phyloP scores from a whole-genome alignment of 129 eudicot species.

The Heracleum sosnowskyi region DNA sequence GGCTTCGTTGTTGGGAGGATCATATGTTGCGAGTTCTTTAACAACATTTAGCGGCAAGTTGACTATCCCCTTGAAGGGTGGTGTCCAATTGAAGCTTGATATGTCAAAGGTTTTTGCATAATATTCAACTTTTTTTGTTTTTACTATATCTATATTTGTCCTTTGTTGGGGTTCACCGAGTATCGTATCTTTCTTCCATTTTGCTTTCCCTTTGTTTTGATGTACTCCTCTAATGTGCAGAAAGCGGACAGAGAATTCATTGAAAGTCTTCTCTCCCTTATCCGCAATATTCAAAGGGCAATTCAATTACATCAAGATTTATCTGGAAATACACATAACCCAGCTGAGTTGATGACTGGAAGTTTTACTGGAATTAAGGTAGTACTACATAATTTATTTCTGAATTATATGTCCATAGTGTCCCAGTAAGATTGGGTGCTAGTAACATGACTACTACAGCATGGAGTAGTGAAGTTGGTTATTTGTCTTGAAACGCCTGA shows the following conservation, averaged over 20 bases:
- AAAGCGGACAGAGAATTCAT: slow-evolving; percentile 59
- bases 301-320: slow-evolving; percentile 45
- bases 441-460: neutral
- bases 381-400: neutral
- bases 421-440: neutral
- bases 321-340: slow-evolving; percentile 26
- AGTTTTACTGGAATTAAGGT: slow-evolving; percentile 77
- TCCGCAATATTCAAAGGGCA: slow-evolving; percentile 40
- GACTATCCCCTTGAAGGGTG: slow-evolving; percentile 45
- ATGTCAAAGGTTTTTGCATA: slow-evolving; percentile 55
- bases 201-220: neutral
- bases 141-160: neutral
- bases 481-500: neutral
- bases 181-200: neutral
- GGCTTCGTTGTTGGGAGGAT: slow-evolving; percentile 85
- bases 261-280: slow-evolving; percentile 42
- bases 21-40: slow-evolving; percentile 37
- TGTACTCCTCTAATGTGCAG: slow-evolving; percentile 29
- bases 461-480: neutral
- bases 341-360: slow-evolving; percentile 64
- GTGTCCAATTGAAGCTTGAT: slow-evolving; percentile 50
- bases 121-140: neutral
- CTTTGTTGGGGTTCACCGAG: neutral
- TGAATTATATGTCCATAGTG: neutral
- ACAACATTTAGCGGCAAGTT: slow-evolving; percentile 54